phyloP scores from a whole-genome alignment of 495 filamentous ascomycete genomes.

The Aspergillus nidulans region DNA sequence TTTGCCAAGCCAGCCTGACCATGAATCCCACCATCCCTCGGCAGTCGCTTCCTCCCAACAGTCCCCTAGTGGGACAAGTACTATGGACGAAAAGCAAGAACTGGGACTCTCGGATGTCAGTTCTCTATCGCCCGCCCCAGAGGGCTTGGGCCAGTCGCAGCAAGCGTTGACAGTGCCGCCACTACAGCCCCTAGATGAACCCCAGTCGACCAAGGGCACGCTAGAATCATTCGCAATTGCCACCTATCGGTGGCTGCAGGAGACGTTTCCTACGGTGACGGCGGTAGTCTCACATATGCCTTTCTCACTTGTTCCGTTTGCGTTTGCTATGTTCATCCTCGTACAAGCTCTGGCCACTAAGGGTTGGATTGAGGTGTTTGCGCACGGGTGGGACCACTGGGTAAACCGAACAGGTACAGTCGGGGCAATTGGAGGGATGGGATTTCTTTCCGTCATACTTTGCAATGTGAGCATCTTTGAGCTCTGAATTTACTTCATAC shows the following conservation, averaged over 20 bases:
- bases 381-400: slow-evolving; percentile 13
- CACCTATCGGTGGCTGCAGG: neutral
- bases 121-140: neutral
- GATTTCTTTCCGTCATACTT: slow-evolving; percentile 6
- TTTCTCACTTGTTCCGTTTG: slow-evolving; percentile 7
- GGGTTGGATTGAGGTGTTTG: slow-evolving; percentile 11
- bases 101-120: neutral
- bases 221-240: neutral
- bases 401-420: slow-evolving; percentile 7
- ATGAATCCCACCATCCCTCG: neutral
- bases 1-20: neutral
- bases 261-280: slow-evolving; percentile 8
- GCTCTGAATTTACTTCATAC: neutral
- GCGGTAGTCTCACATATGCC: slow-evolving; percentile 9
- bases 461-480: slow-evolving; percentile 1
- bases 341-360: slow-evolving; percentile 9
- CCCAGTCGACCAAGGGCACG: neutral
- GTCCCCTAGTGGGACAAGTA: neutral
- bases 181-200: neutral
- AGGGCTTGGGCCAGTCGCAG: too few relatives aligned
- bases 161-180: neutral
- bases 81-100: neutral
- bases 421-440: slow-evolving; percentile 6
- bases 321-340: slow-evolving; percentile 9
- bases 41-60: neutral